A percentile compares a stretch with the other conserved stretches of the same genome.
Conservation (phyloP, 345 rosid species). For the Jatropha curcas region DNA sequence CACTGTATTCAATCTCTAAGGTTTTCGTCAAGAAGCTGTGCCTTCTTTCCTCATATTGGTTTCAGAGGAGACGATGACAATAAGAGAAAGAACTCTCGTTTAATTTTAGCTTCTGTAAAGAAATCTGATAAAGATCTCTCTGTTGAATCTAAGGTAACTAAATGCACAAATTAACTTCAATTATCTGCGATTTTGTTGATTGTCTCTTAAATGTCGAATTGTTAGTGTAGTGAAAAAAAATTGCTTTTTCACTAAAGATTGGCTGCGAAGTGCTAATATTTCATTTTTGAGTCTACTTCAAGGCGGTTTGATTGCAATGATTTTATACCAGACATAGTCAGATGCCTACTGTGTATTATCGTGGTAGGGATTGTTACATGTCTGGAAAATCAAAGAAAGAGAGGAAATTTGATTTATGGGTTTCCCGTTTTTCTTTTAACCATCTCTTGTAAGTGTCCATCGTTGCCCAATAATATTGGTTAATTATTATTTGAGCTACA, state of each 20-base stretch:
- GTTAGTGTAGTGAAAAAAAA: no score
- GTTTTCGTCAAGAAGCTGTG: not conserved
- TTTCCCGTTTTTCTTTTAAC: not conserved
- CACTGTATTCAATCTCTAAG: slow-evolving; percentile 2
- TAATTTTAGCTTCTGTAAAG: slow-evolving; percentile 23
- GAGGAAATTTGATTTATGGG: slow-evolving; percentile 13
- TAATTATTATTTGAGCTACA: slow-evolving; percentile 47
- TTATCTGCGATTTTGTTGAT: no score
- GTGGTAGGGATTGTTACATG: slow-evolving; percentile 36
- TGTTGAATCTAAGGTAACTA: slow-evolving; percentile 25
- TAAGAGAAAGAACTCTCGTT: slow-evolving; percentile 14
- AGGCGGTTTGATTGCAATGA: no score
- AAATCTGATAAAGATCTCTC: slow-evolving; percentile 8
- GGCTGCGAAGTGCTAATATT: no score
- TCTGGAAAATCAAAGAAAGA: slow-evolving; percentile 27
- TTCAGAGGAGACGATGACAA: slow-evolving; percentile 3
- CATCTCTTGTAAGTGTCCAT: slow-evolving; percentile 44
- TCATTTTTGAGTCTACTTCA: no score
- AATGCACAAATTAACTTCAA: no score
- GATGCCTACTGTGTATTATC: slow-evolving; percentile 20
- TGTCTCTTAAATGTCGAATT: no score
- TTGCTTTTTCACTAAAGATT: no score
- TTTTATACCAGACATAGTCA: slow-evolving; percentile 24
- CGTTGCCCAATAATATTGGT: slow-evolving; percentile 42
- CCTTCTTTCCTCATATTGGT: slow-evolving; percentile 1